phyloP scores from a whole-genome alignment of 208 protist species.

The Trypanosoma conorhini region DNA sequence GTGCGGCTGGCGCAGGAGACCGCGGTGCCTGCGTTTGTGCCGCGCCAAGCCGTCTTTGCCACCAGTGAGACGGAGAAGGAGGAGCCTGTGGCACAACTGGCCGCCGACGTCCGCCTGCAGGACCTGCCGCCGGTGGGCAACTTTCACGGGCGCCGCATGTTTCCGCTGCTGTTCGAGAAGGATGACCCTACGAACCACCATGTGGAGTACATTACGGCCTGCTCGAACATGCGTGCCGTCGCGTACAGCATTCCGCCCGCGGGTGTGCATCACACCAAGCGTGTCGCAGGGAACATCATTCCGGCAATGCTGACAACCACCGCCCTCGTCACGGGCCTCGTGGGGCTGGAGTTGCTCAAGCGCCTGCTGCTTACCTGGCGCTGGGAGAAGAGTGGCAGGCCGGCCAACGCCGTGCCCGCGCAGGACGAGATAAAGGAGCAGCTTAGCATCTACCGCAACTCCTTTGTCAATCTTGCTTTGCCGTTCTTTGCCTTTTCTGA shows the following conservation, averaged over 20 bases:
- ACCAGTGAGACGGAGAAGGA: slow-evolving; percentile 76
- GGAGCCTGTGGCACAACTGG: slow-evolving; percentile 25
- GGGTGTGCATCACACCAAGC: slow-evolving; percentile 79
- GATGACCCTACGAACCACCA: slow-evolving; percentile 94
- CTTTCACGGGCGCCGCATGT: slow-evolving; percentile 54
- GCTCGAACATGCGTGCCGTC: slow-evolving; percentile 92
- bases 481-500: slow-evolving; percentile 97
- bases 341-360: slow-evolving; percentile 98
- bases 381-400: slow-evolving; percentile 14
- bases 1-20: slow-evolving; percentile 42
- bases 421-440: slow-evolving; percentile 43
- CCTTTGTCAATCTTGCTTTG: slow-evolving; percentile 98
- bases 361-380: slow-evolving; percentile 71
- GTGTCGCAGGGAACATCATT: slow-evolving; percentile 99
- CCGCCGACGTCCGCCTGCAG: slow-evolving; percentile 40
- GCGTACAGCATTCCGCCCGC: slow-evolving; percentile 93
- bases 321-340: slow-evolving; percentile 97
- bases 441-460: slow-evolving; percentile 90
- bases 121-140: slow-evolving; percentile 45
- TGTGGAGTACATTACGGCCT: slow-evolving; percentile 93
- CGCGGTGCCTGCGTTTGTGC: slow-evolving; percentile 58
- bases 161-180: slow-evolving; percentile 93
- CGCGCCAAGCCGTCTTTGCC: slow-evolving; percentile 65
- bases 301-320: slow-evolving; percentile 99
- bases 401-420: slow-evolving; percentile 23